Conservation (phyloP, 2,329 filamentous ascomycete genomes). For the Lecanicillium sp. region DNA sequence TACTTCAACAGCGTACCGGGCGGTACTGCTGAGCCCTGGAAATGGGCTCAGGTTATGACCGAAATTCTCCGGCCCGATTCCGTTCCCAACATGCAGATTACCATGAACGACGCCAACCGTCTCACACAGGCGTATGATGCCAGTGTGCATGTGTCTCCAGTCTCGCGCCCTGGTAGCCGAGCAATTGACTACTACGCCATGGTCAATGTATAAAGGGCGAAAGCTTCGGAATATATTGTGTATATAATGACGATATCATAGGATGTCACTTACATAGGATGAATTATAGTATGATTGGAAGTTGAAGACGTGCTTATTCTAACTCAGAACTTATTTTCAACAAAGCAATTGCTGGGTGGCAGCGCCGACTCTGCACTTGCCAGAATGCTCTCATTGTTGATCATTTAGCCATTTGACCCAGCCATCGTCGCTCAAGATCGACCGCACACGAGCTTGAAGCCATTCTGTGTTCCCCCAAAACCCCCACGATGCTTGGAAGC, state of each 20-base stretch:
- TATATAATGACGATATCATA: no score
- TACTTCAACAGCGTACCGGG: conserved; percentile 73
- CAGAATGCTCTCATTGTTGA: no score
- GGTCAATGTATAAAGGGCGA: conserved; percentile 3
- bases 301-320: no score
- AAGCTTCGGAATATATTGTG: no score
- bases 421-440: conserved; percentile 37
- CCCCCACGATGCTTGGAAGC: conserved; percentile 55
- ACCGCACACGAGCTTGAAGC: conserved; percentile 49
- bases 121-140: conserved; percentile 12
- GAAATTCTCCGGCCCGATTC: conserved; percentile 23
- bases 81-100: conserved; percentile 15
- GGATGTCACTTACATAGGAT: no score
- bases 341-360: no score
- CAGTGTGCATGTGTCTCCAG: background rate
- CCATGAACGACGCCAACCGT: conserved; percentile 10
- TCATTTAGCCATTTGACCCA: conserved; percentile 41
- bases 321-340: no score
- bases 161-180: background rate
- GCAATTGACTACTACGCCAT: conserved; percentile 12
- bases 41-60: conserved; percentile 67
- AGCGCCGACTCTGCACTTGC: no score
- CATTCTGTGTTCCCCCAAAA: conserved; percentile 56
- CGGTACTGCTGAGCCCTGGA: conserved; percentile 55
- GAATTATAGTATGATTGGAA: no score